Conservation (phyloP, 257 asterid genomes). For the Nicotiana obtusifolia region DNA sequence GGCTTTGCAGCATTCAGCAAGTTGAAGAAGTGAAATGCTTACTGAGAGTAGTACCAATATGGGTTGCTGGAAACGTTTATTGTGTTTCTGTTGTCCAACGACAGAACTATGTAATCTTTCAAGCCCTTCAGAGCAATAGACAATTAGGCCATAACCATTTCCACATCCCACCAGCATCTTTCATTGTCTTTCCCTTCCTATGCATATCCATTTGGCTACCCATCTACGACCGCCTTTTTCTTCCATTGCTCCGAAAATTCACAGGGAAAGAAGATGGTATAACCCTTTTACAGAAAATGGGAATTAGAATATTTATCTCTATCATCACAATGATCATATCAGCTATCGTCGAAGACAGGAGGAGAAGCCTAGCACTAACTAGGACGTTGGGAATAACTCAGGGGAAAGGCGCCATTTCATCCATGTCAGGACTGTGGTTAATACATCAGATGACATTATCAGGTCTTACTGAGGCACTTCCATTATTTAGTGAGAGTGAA, state of each 20-base stretch:
- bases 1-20: constrained; percentile 33
- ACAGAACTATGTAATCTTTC: constrained; percentile 17
- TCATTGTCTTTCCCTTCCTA: constrained; percentile 18
- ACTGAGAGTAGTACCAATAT: constrained; percentile 22
- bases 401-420: constrained; percentile 19
- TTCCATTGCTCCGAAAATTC: constrained; percentile 16
- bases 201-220: constrained; percentile 29
- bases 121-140: constrained; percentile 26
- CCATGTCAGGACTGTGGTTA: constrained; percentile 21
- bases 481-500: constrained; percentile 16
- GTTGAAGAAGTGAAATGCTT: constrained; percentile 34
- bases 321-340: constrained; percentile 15
- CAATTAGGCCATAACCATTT: constrained; percentile 10
- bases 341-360: constrained; percentile 21
- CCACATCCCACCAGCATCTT: constrained; percentile 33
- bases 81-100: constrained; percentile 9
- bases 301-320: constrained; percentile 22
- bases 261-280: constrained; percentile 12
- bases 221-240: constrained; percentile 22
- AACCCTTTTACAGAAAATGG: constrained; percentile 26
- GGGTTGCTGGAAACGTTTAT: constrained; percentile 22
- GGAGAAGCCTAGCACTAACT: constrained; percentile 23
- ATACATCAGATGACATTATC: constrained; percentile 23
- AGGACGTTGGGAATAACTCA: constrained; percentile 9
- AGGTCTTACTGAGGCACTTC: constrained; percentile 18